Evolutionary conservation across 2,329 filamentous ascomycete species (phyloP), one percentile per base, ranked within the genome.

Genomic region (Colletotrichum sp.): DNA sequence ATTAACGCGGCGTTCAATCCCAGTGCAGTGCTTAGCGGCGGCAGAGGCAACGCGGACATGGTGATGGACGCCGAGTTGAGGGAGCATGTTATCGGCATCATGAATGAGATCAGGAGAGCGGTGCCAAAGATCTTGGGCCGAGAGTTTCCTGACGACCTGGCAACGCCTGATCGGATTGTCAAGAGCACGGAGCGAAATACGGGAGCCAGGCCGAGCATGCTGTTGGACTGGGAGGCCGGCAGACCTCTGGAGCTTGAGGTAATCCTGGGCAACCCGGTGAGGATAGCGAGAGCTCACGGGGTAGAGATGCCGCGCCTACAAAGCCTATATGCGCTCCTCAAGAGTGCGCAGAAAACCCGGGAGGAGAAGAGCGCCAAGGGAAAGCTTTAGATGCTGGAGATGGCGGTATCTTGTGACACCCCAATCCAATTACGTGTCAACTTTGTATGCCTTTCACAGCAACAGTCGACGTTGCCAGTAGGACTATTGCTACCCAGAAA

Each of bases 1-100:
- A 95, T 95, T 86, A 95, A 95, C 83, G 92, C 93, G 0, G 91
- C 92, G 68, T 94, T 95, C 89, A 95, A 95, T 84, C 93, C 93
- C 0, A 93, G 91, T 1, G 92, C 93, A 3, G 93, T 95, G 9
- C 88, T 95, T 1, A 91, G 90, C 1, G 92, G 92, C 15, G 92
- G 93, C 2, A 86, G 89, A 3, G 89, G 91, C 69, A 95, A 95
- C 81, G 89, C 91, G 62, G 89, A 90, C 77, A 94, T 95, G 91
- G 88, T 91, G 7, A 84, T 85, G 15, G 93, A 95, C 79, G 83
- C 90, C 0, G 93, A 95, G 80, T 85, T 95, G 52, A 88, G 90
- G 61, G 82, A 84, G 27, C 93, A 95, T 82, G 83, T 95, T 11
- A 85, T 88, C 22, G 93, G 89, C 25, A 89, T 95, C 30, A 95